Conservation (phyloP, 1,284 basidiomycete species). For the Caloboletus inedulis region DNA sequence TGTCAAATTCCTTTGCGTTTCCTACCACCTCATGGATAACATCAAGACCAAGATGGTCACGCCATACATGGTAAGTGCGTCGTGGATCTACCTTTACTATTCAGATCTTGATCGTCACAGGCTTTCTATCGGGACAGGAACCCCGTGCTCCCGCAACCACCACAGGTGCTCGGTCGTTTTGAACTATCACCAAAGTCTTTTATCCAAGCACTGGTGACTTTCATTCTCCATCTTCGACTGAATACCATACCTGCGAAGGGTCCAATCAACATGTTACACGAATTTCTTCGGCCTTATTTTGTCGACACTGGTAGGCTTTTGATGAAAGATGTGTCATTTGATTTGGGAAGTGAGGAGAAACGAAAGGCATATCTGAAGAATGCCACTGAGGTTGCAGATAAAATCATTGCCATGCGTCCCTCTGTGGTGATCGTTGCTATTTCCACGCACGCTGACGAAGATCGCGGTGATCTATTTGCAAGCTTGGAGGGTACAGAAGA, state of each 20-base stretch:
- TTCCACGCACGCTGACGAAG: background rate
- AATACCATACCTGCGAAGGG: background rate
- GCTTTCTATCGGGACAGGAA: background rate
- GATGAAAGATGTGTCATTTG: background rate
- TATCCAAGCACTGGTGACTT: background rate
- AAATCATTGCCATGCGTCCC: no score
- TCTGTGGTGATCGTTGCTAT: background rate
- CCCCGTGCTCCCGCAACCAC: background rate
- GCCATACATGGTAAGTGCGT: background rate
- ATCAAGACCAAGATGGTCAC: background rate
- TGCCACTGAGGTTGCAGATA: background rate
- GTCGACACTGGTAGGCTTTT: background rate
- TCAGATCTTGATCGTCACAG: background rate
- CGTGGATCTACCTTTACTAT: no score
- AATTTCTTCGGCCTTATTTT: background rate
- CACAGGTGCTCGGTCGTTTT: background rate
- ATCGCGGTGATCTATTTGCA: background rate
- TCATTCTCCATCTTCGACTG: background rate
- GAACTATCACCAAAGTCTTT: background rate
- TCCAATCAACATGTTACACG: background rate
- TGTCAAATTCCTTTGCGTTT: background rate
- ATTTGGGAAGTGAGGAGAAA: background rate
- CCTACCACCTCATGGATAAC: background rate
- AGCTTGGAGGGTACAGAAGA: background rate
- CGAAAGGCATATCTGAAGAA: background rate